Base-by-base conservation (phyloP, 306 rosid species). In the Senna tora region DNA sequence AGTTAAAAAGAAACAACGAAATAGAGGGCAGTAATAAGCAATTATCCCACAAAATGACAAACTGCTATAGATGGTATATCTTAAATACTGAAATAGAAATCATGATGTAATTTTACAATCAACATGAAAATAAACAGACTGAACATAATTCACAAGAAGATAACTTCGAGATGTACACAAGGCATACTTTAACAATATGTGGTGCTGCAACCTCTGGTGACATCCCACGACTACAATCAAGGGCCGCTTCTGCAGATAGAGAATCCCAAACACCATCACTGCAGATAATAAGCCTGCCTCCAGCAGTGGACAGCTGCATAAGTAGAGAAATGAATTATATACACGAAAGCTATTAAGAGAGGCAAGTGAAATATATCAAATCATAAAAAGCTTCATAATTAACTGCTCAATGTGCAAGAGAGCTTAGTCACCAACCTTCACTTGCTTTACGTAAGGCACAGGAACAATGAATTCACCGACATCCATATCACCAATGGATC, bases 221-320 rank as follows among this genome's bases (percentile, higher is more conserved):
- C 96, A 91, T 82, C 82, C 96, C 96, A 38, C 93, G 97, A 71
- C 97, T 85, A 84, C 93, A 84, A 69, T 92, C 96, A 78, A 85
- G 79, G 75, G 97, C 90, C 22, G 58, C 75, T 88, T 90, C 97
- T 9, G 96, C 96, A 55, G 88, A 56, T 81, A 95, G 69, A 73
- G 93, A 79, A 84, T 95, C 99, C 99, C 99, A 95, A 46, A 95
- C 99, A 74, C 99, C 99, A 67, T 95, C 99, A 56, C 99, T 95
- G 65, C 97, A 92, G 67, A 95, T 81, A 64, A 91, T 88, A 64
- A 95, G 88, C 82, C 99, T 89, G 79, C 99, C 99, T 67, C 99
- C 99, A 53, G 89, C 80, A 4, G 96, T 77, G 56, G 99, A 88
- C 68, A 95, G 79, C 99, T 95, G 90, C 67, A 83, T 38, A 66